phyloP scores from a whole-genome alignment of 306 rosid genomes.

The Prunus dulcis region DNA sequence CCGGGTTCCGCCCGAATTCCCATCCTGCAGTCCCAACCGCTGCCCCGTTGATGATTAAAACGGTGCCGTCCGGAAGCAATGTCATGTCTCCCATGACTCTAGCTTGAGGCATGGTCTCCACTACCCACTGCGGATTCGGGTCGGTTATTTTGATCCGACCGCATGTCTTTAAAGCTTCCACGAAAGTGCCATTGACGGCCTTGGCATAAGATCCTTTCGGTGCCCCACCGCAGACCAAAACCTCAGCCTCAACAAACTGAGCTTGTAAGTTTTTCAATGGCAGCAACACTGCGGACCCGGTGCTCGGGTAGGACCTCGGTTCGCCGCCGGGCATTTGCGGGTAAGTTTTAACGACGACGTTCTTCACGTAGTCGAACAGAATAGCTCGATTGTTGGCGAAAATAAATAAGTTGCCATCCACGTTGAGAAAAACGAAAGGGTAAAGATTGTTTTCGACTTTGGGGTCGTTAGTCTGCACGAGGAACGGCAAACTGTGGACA shows the following conservation, averaged over 20 bases:
- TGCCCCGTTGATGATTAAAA: slow-evolving; percentile 56
- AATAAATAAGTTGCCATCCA: slow-evolving; percentile 60
- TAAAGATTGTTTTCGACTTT: slow-evolving; percentile 48
- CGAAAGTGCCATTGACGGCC: not conserved
- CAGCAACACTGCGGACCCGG: slow-evolving; percentile 66
- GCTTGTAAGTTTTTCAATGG: slow-evolving; percentile 41
- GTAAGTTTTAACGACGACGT: slow-evolving; percentile 38
- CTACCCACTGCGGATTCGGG: slow-evolving; percentile 47
- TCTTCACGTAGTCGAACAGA: slow-evolving; percentile 35
- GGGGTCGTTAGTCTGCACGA: slow-evolving; percentile 37
- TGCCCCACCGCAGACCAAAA: slow-evolving; percentile 74
- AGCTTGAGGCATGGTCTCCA: slow-evolving; percentile 55
- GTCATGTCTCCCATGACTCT: slow-evolving; percentile 72
- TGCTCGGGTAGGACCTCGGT: slow-evolving; percentile 64
- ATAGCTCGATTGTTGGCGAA: slow-evolving; percentile 61
- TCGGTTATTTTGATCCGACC: slow-evolving; percentile 60
- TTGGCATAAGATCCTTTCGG: slow-evolving; percentile 37
- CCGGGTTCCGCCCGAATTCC: slow-evolving; percentile 48
- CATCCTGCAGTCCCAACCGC: slow-evolving; percentile 52
- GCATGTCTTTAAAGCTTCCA: slow-evolving; percentile 43
- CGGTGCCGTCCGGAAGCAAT: slow-evolving; percentile 60
- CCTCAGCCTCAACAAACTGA: slow-evolving; percentile 37
- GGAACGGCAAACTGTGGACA: slow-evolving; percentile 28
- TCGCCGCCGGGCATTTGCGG: slow-evolving; percentile 57
- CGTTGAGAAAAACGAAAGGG: slow-evolving; percentile 58